These are phyloP conservation scores for Trichoderma reesei DNA, from an alignment of 495 filamentous ascomycete species.

Conservation along the genomic window DNA sequence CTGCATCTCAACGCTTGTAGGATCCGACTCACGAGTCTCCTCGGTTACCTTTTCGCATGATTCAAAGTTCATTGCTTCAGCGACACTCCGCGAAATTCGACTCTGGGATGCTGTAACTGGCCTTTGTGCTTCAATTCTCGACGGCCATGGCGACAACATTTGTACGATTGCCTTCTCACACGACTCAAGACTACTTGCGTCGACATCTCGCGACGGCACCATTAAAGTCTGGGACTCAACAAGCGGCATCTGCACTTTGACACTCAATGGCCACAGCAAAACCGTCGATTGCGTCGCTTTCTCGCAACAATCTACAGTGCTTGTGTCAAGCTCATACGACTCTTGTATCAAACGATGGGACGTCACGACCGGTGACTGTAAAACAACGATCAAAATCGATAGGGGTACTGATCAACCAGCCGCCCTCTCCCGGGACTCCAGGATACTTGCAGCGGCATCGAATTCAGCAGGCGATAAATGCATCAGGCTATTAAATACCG, in stretches of 20 bases:
- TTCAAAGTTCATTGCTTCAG: not conserved
- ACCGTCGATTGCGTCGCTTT: too few species aligned
- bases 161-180: constrained; percentile 12
- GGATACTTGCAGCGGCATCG: not conserved
- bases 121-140: constrained; percentile 8
- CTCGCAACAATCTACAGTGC: not conserved
- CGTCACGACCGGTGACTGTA: not conserved
- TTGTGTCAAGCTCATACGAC: not conserved
- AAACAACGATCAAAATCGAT: not conserved
- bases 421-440: not conserved
- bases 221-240: not conserved
- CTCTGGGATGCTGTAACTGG: constrained; percentile 3
- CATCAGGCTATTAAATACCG: not conserved
- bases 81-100: not conserved
- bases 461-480: not conserved
- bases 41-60: constrained; percentile 10
- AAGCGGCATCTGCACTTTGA: too few species aligned
- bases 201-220: not conserved
- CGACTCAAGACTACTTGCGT: not conserved
- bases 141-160: not conserved
- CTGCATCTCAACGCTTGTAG: not conserved
- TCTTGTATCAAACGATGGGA: not conserved
- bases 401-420: not conserved
- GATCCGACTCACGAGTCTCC: not conserved
- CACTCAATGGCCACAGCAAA: too few species aligned